Percentiles rank a stretch among this genome's conserved stretches.
Conservation (phyloP, 352 stramenopile genomes). For the Globisporangium nodosum region DNA sequence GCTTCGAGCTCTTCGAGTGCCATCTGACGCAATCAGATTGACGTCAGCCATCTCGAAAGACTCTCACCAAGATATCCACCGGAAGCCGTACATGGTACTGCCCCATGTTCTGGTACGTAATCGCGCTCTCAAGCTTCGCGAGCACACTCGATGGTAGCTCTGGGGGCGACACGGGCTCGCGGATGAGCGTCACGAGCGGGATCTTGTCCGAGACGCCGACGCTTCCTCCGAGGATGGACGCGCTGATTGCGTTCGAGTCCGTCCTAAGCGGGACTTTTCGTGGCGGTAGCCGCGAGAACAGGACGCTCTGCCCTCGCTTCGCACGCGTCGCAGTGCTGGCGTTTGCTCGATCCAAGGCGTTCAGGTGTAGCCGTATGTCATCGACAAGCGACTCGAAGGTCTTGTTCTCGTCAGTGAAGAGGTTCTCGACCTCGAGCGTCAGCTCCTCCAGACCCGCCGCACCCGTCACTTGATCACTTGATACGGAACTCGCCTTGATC, state of each 20-base stretch:
- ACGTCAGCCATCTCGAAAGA: background rate
- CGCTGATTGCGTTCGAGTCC: background rate
- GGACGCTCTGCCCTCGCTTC: slow-evolving; percentile 20
- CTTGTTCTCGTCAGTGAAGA: slow-evolving; percentile 7
- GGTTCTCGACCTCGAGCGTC: slow-evolving; percentile 10
- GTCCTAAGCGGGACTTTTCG: slow-evolving; percentile 14
- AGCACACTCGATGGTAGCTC: slow-evolving; percentile 28
- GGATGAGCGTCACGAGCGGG: slow-evolving; percentile 50
- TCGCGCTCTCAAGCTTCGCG: slow-evolving; percentile 40
- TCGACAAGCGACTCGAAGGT: slow-evolving; percentile 19
- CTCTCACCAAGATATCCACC: background rate
- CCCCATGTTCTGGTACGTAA: slow-evolving; percentile 61
- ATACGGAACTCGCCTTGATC: background rate
- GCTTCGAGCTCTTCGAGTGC: slow-evolving; percentile 41
- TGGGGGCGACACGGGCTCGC: slow-evolving; percentile 46
- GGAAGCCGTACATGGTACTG: slow-evolving; percentile 50
- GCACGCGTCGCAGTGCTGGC: slow-evolving; percentile 9
- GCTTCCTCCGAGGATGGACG: background rate
- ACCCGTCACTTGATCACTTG: background rate
- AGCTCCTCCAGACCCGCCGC: slow-evolving; percentile 3
- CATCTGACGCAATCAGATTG: slow-evolving; percentile 30
- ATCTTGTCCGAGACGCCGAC: slow-evolving; percentile 14
- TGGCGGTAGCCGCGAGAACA: slow-evolving; percentile 30
- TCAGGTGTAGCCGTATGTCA: slow-evolving; percentile 25
- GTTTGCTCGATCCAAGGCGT: slow-evolving; percentile 14